Evolutionary conservation across 805 yeast genomes (phyloP), one percentile per base, ranked within the genome.

Genomic region (Blastobotrys mokoenaii): DNA sequence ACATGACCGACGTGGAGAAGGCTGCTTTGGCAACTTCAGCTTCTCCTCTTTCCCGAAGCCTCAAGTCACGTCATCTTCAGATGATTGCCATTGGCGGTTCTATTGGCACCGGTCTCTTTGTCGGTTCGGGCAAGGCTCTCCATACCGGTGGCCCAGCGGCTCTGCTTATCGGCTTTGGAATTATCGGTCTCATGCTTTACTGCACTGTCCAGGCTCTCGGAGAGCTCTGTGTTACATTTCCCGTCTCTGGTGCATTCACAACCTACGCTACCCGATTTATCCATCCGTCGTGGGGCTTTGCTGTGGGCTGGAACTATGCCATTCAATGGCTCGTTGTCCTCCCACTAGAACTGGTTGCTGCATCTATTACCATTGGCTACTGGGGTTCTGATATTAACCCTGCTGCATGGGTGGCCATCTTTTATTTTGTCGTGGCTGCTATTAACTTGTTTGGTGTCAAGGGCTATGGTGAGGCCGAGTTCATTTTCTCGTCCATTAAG

Each of bases 41-140:
- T 49, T 68, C 84, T 2, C 88, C 84, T 2, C 67, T 82, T 49
- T 66, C 74, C 29, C 61, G 78, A 47, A 45, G 50, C 7, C 60
- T 66, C 46, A 64, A 61, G 49, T 56, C 57, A 9, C 56, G 71
- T 10, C 70, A 66, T 51, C 42, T 66, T 40, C 66, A 62, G 48
- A 79, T 84, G 79, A 82, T 86, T 55, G 88, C 94, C 29, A 71
- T 86, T 45, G 93, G 93, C 47, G 89, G 94, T 40, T 74, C 81
- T 52, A 77, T 80, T 40, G 87, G 87, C 52, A 79, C 85, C 1
- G 86, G 87, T 61, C 65, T 81, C 46, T 74, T 82, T 51, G 80
- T 81, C 44, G 87, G 87, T 55, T 71, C 78, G 16, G 84, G 83
- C 39, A 57, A 66, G 25, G 73, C 81, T 2, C 66, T 82, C 50